These are phyloP conservation scores for Mortierella sp. DNA, from an alignment of 371 early-diverging fungal genomes.

Conservation along the genomic window DNA sequence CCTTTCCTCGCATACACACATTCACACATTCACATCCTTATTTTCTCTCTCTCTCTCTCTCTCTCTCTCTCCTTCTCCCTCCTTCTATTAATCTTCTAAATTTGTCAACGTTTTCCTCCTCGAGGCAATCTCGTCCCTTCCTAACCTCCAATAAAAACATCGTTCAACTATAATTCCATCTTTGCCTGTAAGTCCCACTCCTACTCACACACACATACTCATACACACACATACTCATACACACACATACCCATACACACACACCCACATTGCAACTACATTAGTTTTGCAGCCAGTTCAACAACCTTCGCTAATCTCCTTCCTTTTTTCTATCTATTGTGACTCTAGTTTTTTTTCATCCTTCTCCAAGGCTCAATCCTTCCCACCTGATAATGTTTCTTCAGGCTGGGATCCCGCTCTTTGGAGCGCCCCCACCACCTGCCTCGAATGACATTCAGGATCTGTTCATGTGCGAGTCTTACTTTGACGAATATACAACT, in stretches of 20 bases:
- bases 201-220: no score
- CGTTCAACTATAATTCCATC: background rate
- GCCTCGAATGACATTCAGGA: constrained; percentile 50
- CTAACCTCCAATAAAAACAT: background rate
- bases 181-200: no score
- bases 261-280: no score
- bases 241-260: no score
- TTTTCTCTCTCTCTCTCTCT: no score
- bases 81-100: constrained; percentile 1
- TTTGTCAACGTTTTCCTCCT: background rate
- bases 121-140: background rate
- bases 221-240: no score
- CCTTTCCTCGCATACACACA: no score
- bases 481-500: constrained; percentile 57
- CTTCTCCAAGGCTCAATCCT: background rate
- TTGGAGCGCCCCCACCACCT: constrained; percentile 37
- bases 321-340: background rate
- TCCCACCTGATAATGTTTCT: constrained; percentile 35
- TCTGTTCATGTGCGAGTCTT: constrained; percentile 57
- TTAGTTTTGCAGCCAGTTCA: no score
- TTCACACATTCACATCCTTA: no score
- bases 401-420: constrained; percentile 48
- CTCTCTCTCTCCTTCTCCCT: constrained; percentile 6
- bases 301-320: background rate
- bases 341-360: background rate